A percentile compares a stretch with the other conserved stretches of the same genome.
Conservation (phyloP, 495 filamentous ascomycete species). For the Tuber aestivum region DNA sequence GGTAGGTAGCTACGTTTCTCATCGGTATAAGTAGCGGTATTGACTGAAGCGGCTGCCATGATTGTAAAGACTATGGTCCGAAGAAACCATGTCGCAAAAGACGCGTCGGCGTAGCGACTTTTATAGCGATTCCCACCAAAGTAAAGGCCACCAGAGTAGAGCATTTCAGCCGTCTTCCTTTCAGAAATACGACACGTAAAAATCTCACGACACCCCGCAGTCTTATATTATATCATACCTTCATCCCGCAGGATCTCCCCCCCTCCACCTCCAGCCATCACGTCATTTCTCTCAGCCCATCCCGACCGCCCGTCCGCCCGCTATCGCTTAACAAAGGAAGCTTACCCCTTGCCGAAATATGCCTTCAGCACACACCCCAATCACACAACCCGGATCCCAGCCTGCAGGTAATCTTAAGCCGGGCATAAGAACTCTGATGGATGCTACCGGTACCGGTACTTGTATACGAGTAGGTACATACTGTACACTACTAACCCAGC, state of each 20-base stretch:
- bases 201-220: background rate
- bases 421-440: too few species aligned
- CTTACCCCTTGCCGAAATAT: too few species aligned
- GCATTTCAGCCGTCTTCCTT: background rate
- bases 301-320: background rate
- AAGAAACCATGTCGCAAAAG: background rate
- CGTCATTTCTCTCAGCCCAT: background rate
- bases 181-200: background rate
- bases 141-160: background rate
- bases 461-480: too few species aligned
- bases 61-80: background rate
- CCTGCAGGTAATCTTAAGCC: background rate
- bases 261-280: background rate
- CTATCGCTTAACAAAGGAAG: background rate
- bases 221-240: background rate
- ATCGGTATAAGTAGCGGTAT: background rate
- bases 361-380: too few species aligned
- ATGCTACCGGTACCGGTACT: too few species aligned
- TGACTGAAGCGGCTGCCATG: background rate
- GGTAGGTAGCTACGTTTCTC: background rate
- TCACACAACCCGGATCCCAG: background rate
- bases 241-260: background rate
- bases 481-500: background rate
- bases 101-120: background rate
- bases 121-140: background rate